phyloP scores from a whole-genome alignment of 768 basidiomycete genomes.

The Boletus sp. region DNA sequence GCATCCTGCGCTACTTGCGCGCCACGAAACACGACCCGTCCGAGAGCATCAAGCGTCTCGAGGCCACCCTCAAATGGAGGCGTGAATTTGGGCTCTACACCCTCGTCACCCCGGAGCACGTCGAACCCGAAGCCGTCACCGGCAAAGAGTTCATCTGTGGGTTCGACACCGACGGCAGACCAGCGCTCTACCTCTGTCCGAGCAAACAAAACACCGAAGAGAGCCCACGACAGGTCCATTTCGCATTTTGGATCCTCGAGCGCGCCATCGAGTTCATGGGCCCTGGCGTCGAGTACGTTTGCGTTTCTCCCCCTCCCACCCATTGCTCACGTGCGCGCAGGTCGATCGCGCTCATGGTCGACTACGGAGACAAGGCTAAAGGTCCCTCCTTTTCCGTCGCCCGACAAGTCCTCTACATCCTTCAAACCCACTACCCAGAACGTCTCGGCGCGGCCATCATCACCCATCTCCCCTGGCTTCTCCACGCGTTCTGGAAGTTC shows the following conservation, averaged over 20 bases:
- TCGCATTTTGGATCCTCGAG: slow-evolving; percentile 76
- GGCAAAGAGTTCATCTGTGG: slow-evolving; percentile 83
- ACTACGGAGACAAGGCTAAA: slow-evolving; percentile 74
- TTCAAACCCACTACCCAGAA: slow-evolving; percentile 86
- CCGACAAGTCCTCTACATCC: slow-evolving; percentile 52
- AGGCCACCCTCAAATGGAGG: slow-evolving; percentile 76
- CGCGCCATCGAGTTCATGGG: slow-evolving; percentile 74
- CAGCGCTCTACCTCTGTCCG: slow-evolving; percentile 66
- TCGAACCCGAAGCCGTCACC: slow-evolving; percentile 79
- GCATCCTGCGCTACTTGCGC: slow-evolving; percentile 72
- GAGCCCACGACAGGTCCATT: slow-evolving; percentile 68
- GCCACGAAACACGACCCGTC: slow-evolving; percentile 71
- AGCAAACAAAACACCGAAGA: slow-evolving; percentile 79
- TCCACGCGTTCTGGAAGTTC: slow-evolving; percentile 74
- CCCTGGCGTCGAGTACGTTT: slow-evolving; percentile 76
- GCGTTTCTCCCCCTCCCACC: not conserved
- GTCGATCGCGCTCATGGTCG: slow-evolving; percentile 67
- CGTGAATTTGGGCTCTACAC: slow-evolving; percentile 76
- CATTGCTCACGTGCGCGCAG: slow-evolving; percentile 34
- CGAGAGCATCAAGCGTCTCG: slow-evolving; percentile 62
- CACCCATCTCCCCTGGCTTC: slow-evolving; percentile 76
- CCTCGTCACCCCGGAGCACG: slow-evolving; percentile 52
- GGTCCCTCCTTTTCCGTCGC: slow-evolving; percentile 42
- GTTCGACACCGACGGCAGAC: slow-evolving; percentile 66
- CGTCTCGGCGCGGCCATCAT: slow-evolving; percentile 74